Conservation (phyloP, 2,329 filamentous ascomycete genomes). For the Orbilia javanica region DNA sequence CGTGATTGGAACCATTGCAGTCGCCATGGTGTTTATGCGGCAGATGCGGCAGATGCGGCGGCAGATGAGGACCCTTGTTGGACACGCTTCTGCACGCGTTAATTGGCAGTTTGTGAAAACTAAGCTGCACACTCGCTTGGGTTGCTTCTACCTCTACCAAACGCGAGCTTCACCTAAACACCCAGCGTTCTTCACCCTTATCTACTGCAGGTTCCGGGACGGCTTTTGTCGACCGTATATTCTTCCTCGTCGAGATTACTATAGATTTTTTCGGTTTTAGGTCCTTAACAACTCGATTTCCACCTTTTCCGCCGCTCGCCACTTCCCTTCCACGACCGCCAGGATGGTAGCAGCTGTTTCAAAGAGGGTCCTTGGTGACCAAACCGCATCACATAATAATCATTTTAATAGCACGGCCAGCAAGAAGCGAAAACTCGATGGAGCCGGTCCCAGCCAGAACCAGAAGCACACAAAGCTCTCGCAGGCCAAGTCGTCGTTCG, state of each 20-base stretch:
- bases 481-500: slow-evolving; percentile 87
- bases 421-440: slow-evolving; percentile 58
- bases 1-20: slow-evolving; percentile 13
- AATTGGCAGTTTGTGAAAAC: slow-evolving; percentile 6
- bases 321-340: slow-evolving; percentile 16
- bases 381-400: slow-evolving; percentile 51
- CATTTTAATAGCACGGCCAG: slow-evolving; percentile 56
- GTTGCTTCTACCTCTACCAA: neutral
- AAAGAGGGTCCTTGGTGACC: slow-evolving; percentile 57
- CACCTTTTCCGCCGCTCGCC: neutral
- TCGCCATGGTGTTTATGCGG: slow-evolving; percentile 14
- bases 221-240: neutral
- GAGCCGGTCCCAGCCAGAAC: slow-evolving; percentile 63
- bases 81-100: slow-evolving; percentile 23
- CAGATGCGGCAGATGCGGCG: slow-evolving; percentile 3
- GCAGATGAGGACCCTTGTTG: neutral
- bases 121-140: slow-evolving; percentile 4
- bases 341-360: slow-evolving; percentile 51
- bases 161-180: slow-evolving; percentile 26
- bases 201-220: neutral
- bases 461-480: slow-evolving; percentile 65
- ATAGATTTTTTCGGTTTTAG: neutral
- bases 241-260: neutral
- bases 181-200: neutral
- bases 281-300: neutral